Evolutionary conservation across 306 rosid genomes (phyloP).

Genomic region (Sechiopsis laciniata): DNA sequence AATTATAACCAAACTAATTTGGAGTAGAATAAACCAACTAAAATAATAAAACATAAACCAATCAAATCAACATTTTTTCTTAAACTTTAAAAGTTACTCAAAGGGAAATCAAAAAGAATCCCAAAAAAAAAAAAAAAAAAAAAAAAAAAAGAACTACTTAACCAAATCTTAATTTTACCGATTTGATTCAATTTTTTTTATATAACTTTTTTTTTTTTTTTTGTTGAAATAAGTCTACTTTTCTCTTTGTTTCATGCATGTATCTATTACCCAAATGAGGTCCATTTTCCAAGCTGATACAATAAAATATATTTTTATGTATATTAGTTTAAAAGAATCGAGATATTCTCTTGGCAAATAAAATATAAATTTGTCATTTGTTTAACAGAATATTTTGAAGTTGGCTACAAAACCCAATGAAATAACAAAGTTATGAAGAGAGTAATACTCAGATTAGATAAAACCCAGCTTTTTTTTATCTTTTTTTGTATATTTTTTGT

Average conservation of each 20-base stretch:
- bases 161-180: neutral
- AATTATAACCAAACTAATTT: too few species aligned
- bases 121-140: neutral
- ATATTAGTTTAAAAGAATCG: conserved; percentile 9
- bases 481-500: neutral
- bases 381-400: neutral
- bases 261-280: neutral
- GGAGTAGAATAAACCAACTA: neutral
- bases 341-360: conserved; percentile 17
- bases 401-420: conserved; percentile 11
- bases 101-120: too few species aligned
- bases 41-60: neutral
- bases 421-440: conserved; percentile 4
- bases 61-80: neutral
- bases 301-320: neutral
- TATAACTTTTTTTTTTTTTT: neutral
- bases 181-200: neutral
- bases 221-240: too few species aligned
- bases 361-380: neutral
- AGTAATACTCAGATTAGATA: conserved; percentile 22
- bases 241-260: too few species aligned
- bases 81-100: too few species aligned
- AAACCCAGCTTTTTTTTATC: neutral
- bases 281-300: neutral
- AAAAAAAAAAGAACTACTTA: neutral